Conservation (phyloP, 2,329 filamentous ascomycete species). For the Scolecobasidium constrictum region DNA sequence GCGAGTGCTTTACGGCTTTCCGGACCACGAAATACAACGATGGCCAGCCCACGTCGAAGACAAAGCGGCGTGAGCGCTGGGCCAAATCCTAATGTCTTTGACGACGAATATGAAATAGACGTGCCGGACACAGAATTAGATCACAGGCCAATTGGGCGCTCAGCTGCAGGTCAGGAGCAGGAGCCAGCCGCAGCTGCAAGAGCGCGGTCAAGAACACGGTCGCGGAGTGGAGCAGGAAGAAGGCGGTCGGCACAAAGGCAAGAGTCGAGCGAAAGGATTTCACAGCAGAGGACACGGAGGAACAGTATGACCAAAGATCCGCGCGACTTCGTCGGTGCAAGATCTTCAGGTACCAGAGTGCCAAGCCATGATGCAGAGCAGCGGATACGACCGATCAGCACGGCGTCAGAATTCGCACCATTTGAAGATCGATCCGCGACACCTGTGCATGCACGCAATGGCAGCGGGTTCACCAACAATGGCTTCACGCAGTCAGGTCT, state of each 20-base stretch:
- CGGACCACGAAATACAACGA: too few relatives aligned
- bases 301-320: conserved; percentile 10
- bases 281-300: neutral
- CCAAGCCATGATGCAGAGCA: conserved; percentile 11
- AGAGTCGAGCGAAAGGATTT: neutral
- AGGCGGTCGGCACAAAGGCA: neutral
- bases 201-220: neutral
- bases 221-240: neutral
- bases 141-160: neutral
- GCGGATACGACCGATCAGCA: conserved; percentile 18
- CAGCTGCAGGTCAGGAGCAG: conserved; percentile 12
- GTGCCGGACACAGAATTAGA: conserved; percentile 24
- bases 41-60: neutral
- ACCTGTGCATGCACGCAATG: conserved; percentile 58
- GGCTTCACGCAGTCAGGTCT: conserved; percentile 65
- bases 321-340: conserved; percentile 12
- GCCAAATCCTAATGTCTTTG: conserved; percentile 32
- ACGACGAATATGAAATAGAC: conserved; percentile 35
- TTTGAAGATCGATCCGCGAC: conserved; percentile 39
- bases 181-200: conserved; percentile 18
- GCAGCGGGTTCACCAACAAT: conserved; percentile 73
- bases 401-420: conserved; percentile 15
- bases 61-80: neutral
- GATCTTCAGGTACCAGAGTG: conserved; percentile 14
- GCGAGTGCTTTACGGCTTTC: too few relatives aligned